Evolutionary conservation across 345 rosid genomes (phyloP).

Genomic region (Garcia nutans): DNA sequence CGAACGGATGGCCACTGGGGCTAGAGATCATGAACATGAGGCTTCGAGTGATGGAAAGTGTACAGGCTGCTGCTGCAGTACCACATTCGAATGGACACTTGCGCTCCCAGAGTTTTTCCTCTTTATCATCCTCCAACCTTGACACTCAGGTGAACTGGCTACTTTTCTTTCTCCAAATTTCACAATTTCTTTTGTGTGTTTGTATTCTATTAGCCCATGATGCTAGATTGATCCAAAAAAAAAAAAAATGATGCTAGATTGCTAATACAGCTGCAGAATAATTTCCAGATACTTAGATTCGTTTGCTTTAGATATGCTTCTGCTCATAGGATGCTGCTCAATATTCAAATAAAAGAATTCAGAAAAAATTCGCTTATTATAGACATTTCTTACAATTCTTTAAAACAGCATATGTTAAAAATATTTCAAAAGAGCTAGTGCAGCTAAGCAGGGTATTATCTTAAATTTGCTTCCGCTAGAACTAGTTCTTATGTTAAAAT

Average conservation of each 20-base stretch:
- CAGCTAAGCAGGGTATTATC: too few relatives aligned
- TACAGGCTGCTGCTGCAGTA: slow-evolving; percentile 27
- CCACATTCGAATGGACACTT: slow-evolving; percentile 21
- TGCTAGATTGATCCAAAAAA: background rate
- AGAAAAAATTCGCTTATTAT: background rate
- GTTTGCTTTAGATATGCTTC: too few relatives aligned
- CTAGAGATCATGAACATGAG: slow-evolving; percentile 45
- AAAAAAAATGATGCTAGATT: background rate
- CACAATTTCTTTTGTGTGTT: background rate
- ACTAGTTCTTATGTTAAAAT: background rate
- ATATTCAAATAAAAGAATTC: background rate
- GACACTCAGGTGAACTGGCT: slow-evolving; percentile 47
- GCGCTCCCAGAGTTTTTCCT: slow-evolving; percentile 38
- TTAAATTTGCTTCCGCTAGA: background rate
- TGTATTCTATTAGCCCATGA: background rate
- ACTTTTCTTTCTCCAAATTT: background rate
- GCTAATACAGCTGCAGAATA: background rate
- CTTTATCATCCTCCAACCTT: slow-evolving; percentile 52
- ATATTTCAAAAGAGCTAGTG: too few relatives aligned
- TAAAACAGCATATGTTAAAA: too few relatives aligned
- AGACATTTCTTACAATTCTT: background rate
- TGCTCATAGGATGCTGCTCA: background rate
- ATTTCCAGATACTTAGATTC: background rate
- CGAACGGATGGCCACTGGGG: slow-evolving; percentile 62
- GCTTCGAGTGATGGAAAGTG: slow-evolving; percentile 26